These are phyloP conservation scores for Poterioochromonas sp. DNA, from an alignment of 352 stramenopile species.

Conservation along the genomic window DNA sequence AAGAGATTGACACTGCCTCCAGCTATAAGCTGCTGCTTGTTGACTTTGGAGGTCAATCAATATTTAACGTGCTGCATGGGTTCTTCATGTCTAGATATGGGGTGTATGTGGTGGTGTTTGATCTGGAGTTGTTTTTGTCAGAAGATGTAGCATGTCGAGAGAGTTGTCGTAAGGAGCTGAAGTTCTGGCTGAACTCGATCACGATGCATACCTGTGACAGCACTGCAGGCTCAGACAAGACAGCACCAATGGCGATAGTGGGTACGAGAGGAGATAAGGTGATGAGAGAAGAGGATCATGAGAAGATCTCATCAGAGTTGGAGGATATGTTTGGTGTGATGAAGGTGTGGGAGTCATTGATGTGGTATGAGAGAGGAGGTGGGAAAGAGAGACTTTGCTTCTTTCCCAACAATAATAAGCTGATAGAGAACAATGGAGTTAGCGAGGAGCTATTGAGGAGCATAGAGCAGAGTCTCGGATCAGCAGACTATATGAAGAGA, in stretches of 20 bases:
- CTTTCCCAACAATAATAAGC: no score
- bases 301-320: not conserved
- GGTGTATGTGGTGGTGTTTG: not conserved
- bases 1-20: not conserved
- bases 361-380: no score
- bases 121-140: not conserved
- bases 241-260: not conserved
- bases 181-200: not conserved
- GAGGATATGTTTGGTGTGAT: not conserved
- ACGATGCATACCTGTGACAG: not conserved
- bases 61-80: not conserved
- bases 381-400: no score
- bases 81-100: not conserved
- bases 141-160: not conserved
- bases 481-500: no score
- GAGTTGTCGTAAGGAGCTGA: not conserved
- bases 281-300: not conserved
- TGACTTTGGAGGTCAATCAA: not conserved
- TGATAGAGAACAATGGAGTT: no score
- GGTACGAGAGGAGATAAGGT: constrained; percentile 6
- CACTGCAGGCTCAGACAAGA: no score
- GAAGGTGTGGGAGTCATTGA: no score
- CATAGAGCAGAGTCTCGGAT: no score
- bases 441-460: no score
- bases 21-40: not conserved